Evolutionary conservation across 2,329 filamentous ascomycete genomes (phyloP).

Genomic region (Colletotrichum gigasporum): DNA sequence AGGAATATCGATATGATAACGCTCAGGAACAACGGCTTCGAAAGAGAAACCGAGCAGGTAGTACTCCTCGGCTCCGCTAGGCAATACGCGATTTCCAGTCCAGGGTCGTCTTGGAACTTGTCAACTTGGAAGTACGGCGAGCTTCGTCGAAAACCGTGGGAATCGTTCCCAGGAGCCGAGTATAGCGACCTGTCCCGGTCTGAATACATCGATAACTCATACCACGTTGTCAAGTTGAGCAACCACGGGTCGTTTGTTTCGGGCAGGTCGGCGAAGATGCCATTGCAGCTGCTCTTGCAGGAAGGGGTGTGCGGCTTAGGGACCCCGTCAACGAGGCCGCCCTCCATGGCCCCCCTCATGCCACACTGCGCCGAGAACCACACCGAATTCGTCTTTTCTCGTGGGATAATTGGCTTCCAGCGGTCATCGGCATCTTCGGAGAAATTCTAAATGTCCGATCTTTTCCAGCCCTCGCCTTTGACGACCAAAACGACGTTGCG

Average conservation of each 20-base stretch:
- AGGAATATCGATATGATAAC: not conserved
- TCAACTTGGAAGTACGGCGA: too few species aligned
- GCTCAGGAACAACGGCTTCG: not conserved
- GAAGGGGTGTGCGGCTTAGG: too few species aligned
- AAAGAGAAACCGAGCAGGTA: not conserved
- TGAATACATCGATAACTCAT: too few species aligned
- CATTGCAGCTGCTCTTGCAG: too few species aligned
- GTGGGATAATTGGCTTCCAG: conserved; percentile 8
- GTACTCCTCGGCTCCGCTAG: not conserved
- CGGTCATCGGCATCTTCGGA: not conserved
- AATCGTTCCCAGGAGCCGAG: too few species aligned
- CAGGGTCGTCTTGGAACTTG: too few species aligned
- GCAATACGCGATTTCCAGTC: not conserved
- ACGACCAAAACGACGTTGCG: conserved; percentile 4
- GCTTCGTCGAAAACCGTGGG: too few species aligned
- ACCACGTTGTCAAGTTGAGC: too few species aligned
- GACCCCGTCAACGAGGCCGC: too few species aligned
- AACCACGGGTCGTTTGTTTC: too few species aligned
- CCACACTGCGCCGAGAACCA: conserved; percentile 10
- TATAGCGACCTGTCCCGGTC: too few species aligned
- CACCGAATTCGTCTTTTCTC: not conserved
- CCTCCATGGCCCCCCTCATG: not conserved
- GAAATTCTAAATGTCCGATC: conserved; percentile 4
- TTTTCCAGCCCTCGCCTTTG: not conserved
- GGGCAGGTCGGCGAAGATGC: too few species aligned